These are phyloP conservation scores for Zoysia japonica DNA, from an alignment of 176 grass and related monocot species.

Conservation along the genomic window DNA sequence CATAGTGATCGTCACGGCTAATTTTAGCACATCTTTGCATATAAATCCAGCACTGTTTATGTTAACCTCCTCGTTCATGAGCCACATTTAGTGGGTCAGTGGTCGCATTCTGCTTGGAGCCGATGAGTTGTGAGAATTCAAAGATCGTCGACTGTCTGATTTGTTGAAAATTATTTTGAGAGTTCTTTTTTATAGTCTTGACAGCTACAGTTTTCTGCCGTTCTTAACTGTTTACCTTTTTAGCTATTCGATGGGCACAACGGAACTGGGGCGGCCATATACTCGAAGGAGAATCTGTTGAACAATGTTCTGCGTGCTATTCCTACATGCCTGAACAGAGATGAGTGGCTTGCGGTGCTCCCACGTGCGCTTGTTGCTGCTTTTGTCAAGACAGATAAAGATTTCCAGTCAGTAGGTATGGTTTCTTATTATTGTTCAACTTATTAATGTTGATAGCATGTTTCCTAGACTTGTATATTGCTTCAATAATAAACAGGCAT, in stretches of 20 bases:
- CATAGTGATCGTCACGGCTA: background rate
- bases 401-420: slow-evolving; percentile 62
- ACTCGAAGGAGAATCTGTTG: slow-evolving; percentile 74
- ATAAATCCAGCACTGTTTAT: too few species aligned
- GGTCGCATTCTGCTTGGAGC: background rate
- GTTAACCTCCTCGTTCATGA: too few species aligned
- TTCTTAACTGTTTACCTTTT: slow-evolving; percentile 20
- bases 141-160: background rate
- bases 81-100: background rate
- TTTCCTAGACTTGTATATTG: background rate
- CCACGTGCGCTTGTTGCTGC: slow-evolving; percentile 81
- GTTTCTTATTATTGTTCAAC: background rate
- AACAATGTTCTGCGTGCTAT: slow-evolving; percentile 82
- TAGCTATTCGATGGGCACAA: slow-evolving; percentile 98
- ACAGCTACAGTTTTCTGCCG: slow-evolving; percentile 3
- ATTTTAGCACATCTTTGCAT: background rate
- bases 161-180: too few species aligned
- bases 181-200: too few species aligned
- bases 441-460: background rate
- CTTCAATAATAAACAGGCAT: background rate
- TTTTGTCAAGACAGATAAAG: slow-evolving; percentile 98
- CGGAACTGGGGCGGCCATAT: slow-evolving; percentile 83
- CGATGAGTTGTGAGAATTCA: background rate
- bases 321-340: slow-evolving; percentile 68
- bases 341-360: slow-evolving; percentile 92